phyloP scores from a whole-genome alignment of 495 filamentous ascomycete genomes.

The Aspergillus ellipticus region DNA sequence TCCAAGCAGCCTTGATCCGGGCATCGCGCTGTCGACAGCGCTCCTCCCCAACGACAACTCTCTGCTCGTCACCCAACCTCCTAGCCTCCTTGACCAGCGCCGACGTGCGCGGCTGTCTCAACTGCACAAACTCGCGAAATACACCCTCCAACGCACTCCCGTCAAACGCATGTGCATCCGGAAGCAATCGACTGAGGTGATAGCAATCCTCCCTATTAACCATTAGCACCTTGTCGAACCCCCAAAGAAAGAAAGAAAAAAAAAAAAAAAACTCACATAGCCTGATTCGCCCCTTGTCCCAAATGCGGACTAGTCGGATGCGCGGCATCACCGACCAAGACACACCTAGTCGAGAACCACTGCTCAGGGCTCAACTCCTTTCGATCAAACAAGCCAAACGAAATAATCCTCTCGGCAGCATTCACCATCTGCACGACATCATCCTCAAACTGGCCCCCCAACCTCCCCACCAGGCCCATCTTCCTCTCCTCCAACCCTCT shows the following conservation, averaged over 20 bases:
- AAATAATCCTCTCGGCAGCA: conserved; percentile 13
- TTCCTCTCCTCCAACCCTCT: not conserved
- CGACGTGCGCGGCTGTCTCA: conserved; percentile 17
- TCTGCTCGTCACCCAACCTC: conserved; percentile 12
- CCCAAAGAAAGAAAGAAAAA: not conserved
- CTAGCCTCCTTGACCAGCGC: conserved; percentile 16
- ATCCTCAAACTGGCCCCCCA: conserved; percentile 15
- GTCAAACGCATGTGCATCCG: not conserved
- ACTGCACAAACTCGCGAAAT: conserved; percentile 6
- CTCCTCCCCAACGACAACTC: conserved; percentile 3
- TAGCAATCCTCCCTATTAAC: conserved; percentile 5
- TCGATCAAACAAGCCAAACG: conserved; percentile 21
- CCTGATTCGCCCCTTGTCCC: conserved; percentile 26
- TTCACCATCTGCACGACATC: conserved; percentile 9
- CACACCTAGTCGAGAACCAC: conserved; percentile 16
- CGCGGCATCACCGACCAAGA: conserved; percentile 25
- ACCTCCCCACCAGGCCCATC: not conserved
- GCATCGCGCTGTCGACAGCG: conserved; percentile 11
- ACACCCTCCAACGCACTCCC: not conserved
- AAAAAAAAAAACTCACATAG: conserved; percentile 17
- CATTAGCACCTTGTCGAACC: not conserved
- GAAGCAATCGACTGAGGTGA: conserved; percentile 2
- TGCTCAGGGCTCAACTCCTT: conserved; percentile 13
- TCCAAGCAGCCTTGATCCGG: conserved; percentile 6
- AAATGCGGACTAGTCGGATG: conserved; percentile 25